Evolutionary conservation across 768 basidiomycete species (phyloP), one percentile per base, ranked within the genome.

Genomic region (Grammothele lineata): DNA sequence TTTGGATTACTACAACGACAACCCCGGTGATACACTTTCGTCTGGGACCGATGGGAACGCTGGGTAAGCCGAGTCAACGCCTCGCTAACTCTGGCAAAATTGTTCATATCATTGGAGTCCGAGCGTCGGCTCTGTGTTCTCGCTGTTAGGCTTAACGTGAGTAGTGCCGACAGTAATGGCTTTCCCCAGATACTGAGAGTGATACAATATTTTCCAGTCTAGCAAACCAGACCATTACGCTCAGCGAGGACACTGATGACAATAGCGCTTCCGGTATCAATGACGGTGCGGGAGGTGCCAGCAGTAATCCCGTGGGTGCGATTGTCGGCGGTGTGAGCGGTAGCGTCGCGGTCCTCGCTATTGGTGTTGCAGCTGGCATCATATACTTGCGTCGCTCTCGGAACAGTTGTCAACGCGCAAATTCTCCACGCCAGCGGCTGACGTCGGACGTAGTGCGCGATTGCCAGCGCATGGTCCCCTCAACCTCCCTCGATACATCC

Each of bases 81-180:
- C n/a, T n/a, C n/a, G n/a, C n/a, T n/a, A n/a, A n/a, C n/a, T 18
- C 11, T 5, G 6, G 8, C 15, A 4, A 6, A 15, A 11, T n/a
- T 14, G 4, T 3, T 35, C 11, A n/a, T n/a, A 22, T n/a, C 25
- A 15, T 15, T 15, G 12, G 24, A 54, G 53, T 10, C 53, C 53
- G 9, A 44, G 43, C 19, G 24, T 37, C 6, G 53, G 53, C 11
- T 47, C 40, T 9, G 23, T 54, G 45, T 54, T 46, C 43, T 40
- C 53, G 19, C 32, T 43, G 3, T 18, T 54, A 17, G 53, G 48
- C 3, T 14, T 54, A 37, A 50, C 24, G 53, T 54, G 32, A 37
- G 53, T 36, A 25, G n/a, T n/a, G 19, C 36, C 10, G 11, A 23
- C 15, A 8, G 8, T 32, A n/a, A n/a, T n/a, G n/a, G n/a, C n/a